These are phyloP conservation scores for Colletotrichum higginsianum DNA, from an alignment of 2,329 filamentous ascomycete species.

Conservation along the genomic window DNA sequence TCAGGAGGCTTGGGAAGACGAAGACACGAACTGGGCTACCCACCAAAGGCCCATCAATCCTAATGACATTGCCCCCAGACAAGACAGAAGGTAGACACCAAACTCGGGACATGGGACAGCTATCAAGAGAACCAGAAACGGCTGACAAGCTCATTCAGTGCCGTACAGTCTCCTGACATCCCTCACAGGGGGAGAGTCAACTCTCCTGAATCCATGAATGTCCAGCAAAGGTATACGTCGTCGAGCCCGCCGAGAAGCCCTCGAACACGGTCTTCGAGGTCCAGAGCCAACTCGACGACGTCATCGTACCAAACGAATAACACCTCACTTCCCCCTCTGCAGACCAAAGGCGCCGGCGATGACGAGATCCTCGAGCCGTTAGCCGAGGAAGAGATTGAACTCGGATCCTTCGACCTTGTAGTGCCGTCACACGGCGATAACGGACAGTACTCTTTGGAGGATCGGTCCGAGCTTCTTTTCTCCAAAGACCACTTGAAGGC, in stretches of 20 bases:
- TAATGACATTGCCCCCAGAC: constrained; percentile 7
- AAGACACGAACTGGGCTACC: constrained; percentile 32
- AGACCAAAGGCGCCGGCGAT: constrained; percentile 45
- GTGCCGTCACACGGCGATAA: constrained; percentile 44
- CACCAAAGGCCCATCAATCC: constrained; percentile 34
- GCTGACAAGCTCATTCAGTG: constrained; percentile 6
- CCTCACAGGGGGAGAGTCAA: constrained; percentile 23
- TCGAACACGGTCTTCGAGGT: constrained; percentile 48
- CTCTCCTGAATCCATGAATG: constrained; percentile 42
- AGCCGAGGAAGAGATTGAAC: constrained; percentile 54
- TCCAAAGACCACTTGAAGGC: constrained; percentile 75
- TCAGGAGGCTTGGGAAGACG: constrained; percentile 37
- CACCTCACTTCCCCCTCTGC: constrained; percentile 43
- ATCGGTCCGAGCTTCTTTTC: constrained; percentile 76
- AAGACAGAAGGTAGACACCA: constrained; percentile 23
- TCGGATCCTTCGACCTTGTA: constrained; percentile 55
- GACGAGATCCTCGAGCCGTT: constrained; percentile 54
- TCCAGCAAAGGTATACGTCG: constrained; percentile 44
- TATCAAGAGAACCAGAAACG: background rate
- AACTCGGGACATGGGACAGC: background rate
- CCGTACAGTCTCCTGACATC: constrained; percentile 12
- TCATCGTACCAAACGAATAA: constrained; percentile 49
- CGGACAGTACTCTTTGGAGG: constrained; percentile 69
- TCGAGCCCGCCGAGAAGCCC: constrained; percentile 48
- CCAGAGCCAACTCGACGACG: constrained; percentile 47